Evolutionary conservation across 345 rosid genomes (phyloP), one percentile per base, ranked within the genome.

Genomic region (Eucalyptus curtisii): DNA sequence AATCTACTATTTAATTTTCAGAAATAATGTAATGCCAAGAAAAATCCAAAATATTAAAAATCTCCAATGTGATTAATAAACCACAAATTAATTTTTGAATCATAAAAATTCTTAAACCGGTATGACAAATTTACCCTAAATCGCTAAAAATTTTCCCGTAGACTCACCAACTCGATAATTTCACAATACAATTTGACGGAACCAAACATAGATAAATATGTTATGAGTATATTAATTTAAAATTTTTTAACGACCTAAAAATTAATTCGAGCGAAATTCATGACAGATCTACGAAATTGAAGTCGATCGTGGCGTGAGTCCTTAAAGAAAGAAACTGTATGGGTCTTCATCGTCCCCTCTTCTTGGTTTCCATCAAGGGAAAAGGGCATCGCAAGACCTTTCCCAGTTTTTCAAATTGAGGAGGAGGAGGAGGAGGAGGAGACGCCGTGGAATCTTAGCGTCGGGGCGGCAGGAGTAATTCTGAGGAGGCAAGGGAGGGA

Each of bases 91-190:
- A 55, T 55, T 55, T 55, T 55, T 1, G 5, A 55, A 24, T 55
- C 1, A 10, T 13, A 10, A 55, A 55, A 0, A 55, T 9, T 12
- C 5, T 55, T 24, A 22, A 55, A 55, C 0, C 8, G 0, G 2
- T 0, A 24, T 4, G 1, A 22, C 1, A 55, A 55, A 55, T 55
- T 55, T 55, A 55, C 0, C 1, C 0, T 1, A 52, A 20, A 52
- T 52, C 19, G 10, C 7, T 52, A 0, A 19, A 52, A 55, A 55
- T 55, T 55, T 55, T 24, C 1, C 0, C 1, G 30, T 24, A 22
- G 0, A 24, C 6, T 24, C 6, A 24, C 0, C 0, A 19, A 16
- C 24, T 10, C 6, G 4, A 55, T 10, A 24, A 55, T 4, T 55
- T 24, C 24, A 55, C 5, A 24, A 55, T 55, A 55, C 24, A 24